phyloP scores from a whole-genome alignment of 768 basidiomycete species.

The Leccinum barrowsii region DNA sequence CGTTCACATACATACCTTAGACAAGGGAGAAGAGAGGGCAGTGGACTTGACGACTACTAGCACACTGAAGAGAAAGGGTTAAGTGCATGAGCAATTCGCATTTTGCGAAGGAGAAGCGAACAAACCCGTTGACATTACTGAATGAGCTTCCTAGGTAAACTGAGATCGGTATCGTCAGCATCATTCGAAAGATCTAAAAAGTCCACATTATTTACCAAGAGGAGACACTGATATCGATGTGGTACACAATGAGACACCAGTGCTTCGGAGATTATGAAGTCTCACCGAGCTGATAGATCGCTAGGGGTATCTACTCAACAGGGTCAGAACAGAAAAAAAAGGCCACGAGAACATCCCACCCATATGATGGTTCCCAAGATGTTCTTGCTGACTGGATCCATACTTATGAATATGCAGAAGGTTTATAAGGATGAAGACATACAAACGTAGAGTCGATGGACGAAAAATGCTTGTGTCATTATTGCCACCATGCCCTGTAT shows the following conservation, averaged over 20 bases:
- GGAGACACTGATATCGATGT: not conserved
- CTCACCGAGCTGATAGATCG: conserved; percentile 5
- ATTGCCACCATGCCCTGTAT: not conserved
- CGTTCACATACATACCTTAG: too few species aligned
- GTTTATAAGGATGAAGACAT: not conserved
- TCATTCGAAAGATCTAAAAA: too few species aligned
- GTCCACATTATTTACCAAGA: not conserved
- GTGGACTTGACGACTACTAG: too few species aligned
- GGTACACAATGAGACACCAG: not conserved
- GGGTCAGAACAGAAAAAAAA: not conserved
- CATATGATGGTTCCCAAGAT: not conserved
- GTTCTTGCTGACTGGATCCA: not conserved
- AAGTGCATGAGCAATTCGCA: too few species aligned
- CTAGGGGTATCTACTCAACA: not conserved
- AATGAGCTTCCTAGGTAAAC: too few species aligned
- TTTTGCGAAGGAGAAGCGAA: too few species aligned
- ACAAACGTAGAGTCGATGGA: conserved; percentile 2
- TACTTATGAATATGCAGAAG: not conserved
- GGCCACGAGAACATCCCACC: not conserved
- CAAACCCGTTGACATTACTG: too few species aligned
- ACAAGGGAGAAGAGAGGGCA: too few species aligned
- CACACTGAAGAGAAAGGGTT: too few species aligned
- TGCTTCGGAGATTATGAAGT: not conserved
- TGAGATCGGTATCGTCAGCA: too few species aligned
- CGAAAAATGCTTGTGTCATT: not conserved